These are phyloP conservation scores for Evernia prunastri DNA, from an alignment of 495 filamentous ascomycete genomes.

Conservation along the genomic window DNA sequence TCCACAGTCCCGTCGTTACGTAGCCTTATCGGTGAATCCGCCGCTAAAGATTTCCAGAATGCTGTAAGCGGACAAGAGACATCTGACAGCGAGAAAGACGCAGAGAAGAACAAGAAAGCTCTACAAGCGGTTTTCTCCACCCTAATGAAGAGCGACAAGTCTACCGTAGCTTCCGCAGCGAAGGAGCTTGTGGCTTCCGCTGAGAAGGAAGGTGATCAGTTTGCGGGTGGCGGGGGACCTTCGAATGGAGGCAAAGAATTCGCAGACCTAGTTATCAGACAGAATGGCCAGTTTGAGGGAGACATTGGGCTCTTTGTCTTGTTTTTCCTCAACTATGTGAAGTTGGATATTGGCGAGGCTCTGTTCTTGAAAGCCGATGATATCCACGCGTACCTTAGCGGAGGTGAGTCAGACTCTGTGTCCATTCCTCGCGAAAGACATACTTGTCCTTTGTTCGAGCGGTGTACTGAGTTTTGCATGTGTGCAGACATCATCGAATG, in stretches of 20 bases:
- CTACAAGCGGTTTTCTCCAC: slow-evolving; percentile 66
- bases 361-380: slow-evolving; percentile 96
- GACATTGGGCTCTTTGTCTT: slow-evolving; percentile 74
- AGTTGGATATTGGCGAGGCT: slow-evolving; percentile 77
- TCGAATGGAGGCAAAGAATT: slow-evolving; percentile 60
- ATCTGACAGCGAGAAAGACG: slow-evolving; percentile 50
- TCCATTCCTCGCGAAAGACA: neutral
- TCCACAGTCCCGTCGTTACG: slow-evolving; percentile 64
- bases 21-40: slow-evolving; percentile 64
- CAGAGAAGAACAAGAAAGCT: slow-evolving; percentile 68
- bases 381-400: slow-evolving; percentile 92
- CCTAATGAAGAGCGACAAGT: slow-evolving; percentile 69
- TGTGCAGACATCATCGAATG: slow-evolving; percentile 84
- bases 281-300: slow-evolving; percentile 69
- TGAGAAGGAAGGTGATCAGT: slow-evolving; percentile 50
- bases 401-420: slow-evolving; percentile 34
- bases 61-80: slow-evolving; percentile 59
- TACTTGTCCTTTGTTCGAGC: neutral
- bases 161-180: slow-evolving; percentile 55
- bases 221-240: slow-evolving; percentile 56
- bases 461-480: neutral
- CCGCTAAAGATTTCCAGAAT: slow-evolving; percentile 60
- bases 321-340: slow-evolving; percentile 79
- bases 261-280: slow-evolving; percentile 63
- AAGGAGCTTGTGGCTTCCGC: slow-evolving; percentile 65